Base-by-base conservation (phyloP, 177 flowering plant species). In the Vitis hybrid region DNA sequence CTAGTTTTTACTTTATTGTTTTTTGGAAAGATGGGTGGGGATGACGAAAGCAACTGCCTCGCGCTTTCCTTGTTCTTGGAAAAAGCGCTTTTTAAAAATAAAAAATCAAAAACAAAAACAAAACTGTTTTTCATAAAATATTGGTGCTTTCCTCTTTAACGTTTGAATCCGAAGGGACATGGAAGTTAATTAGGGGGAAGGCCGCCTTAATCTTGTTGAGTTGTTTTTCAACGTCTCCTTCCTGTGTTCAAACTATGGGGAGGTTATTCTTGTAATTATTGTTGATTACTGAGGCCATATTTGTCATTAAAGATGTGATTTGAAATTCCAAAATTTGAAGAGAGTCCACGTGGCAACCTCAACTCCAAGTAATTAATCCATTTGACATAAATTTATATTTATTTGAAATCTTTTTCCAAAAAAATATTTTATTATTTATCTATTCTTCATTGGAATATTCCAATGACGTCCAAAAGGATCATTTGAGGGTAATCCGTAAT, bases 101-200 rank as follows among this genome's bases (percentile, higher is more conserved):
- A 53, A 52, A 30, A 6, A 8, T 10, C 2, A 15, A 61, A 61
- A 58, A 58, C 4, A 20, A 58, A 58, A 58, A 24, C n/a, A 58
- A 24, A 57, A n/a, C 60, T 9, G 60, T 9, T 57, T 61, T 61
- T 46, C 24, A 20, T 68, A 66, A 55, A n/a, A 30, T n/a, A 24
- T 57, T 46, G 53, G 11, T 0, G 46, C 6, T 35, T 35, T 35
- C 46, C 1, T n/a, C 17, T 24, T 35, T 61, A 32, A 61, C 59
- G 72, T 69, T 60, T 69, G 72, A 61, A 60, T 61, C 65, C 48
- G 65, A 49, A 60, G 58, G 49, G 64, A 61, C 65, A 69, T 69
- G 57, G 17, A 15, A 0, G 17, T 54, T 54, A 54, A 54, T 54
- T 14, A 54, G 57, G 57, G 57, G 17, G 18, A 63, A 35, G 50